phyloP scores from a whole-genome alignment of 2,329 filamentous ascomycete genomes.

The Iodosphaeria phyllophila region DNA sequence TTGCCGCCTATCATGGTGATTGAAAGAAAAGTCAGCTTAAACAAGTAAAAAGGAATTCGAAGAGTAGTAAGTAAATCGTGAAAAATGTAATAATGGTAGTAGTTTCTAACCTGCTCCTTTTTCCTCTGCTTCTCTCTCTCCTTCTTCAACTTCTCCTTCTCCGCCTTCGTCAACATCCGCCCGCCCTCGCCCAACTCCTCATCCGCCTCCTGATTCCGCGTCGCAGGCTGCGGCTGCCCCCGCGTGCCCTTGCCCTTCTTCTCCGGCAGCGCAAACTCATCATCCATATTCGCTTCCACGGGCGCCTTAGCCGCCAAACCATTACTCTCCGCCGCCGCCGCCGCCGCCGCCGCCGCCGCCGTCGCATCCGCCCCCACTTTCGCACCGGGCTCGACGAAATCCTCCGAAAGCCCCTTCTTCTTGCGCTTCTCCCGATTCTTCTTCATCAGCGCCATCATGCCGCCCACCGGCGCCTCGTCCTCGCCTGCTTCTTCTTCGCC shows the following conservation, averaged over 20 bases:
- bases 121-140: conserved; percentile 97
- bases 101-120: conserved; percentile 64
- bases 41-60: neutral
- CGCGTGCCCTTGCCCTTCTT: conserved; percentile 51
- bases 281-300: conserved; percentile 63
- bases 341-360: conserved; percentile 46
- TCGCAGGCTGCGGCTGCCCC: conserved; percentile 26
- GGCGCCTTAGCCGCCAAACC: conserved; percentile 50
- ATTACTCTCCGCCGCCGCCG: conserved; percentile 62
- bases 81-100: neutral
- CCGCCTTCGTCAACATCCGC: conserved; percentile 81
- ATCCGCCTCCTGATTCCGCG: conserved; percentile 26
- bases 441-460: conserved; percentile 61
- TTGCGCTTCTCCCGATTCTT: conserved; percentile 77
- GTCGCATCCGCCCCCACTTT: conserved; percentile 21
- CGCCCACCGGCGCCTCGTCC: conserved; percentile 36
- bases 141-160: conserved; percentile 97
- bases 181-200: conserved; percentile 37
- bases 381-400: conserved; percentile 54
- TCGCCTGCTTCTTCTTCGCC: conserved; percentile 31
- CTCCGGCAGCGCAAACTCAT: conserved; percentile 69
- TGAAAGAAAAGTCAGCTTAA: conserved; percentile 3
- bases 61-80: conserved; percentile 1
- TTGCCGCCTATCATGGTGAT: conserved; percentile 67
- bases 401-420: conserved; percentile 65